phyloP scores from a whole-genome alignment of 1,139 yeast genomes.

The Wickerhamomyces sp. region DNA sequence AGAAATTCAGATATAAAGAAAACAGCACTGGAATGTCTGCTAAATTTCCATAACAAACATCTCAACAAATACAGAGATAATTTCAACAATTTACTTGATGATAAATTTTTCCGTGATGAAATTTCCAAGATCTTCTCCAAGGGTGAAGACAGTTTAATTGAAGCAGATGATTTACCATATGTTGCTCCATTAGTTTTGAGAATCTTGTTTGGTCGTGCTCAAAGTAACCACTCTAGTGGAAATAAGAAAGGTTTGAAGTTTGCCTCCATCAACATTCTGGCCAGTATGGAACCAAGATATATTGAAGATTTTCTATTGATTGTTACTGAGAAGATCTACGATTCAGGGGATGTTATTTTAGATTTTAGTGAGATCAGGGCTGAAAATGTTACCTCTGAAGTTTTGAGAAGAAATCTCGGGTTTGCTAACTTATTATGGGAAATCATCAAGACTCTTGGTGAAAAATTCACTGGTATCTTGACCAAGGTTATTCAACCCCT shows the following conservation, averaged over 20 bases:
- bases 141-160: slow-evolving; percentile 50
- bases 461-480: slow-evolving; percentile 43
- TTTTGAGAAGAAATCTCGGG: slow-evolving; percentile 59
- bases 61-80: slow-evolving; percentile 69
- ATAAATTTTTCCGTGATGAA: slow-evolving; percentile 81
- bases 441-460: slow-evolving; percentile 58
- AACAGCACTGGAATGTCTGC: slow-evolving; percentile 65
- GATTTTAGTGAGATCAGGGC: slow-evolving; percentile 22
- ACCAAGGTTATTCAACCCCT: slow-evolving; percentile 15
- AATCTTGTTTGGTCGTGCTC: slow-evolving; percentile 84
- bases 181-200: slow-evolving; percentile 74
- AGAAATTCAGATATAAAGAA: slow-evolving; percentile 62
- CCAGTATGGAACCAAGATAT: slow-evolving; percentile 51
- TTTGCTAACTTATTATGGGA: slow-evolving; percentile 66
- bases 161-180: slow-evolving; percentile 49
- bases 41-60: slow-evolving; percentile 56
- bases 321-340: slow-evolving; percentile 53
- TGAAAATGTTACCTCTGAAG: slow-evolving; percentile 17
- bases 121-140: slow-evolving; percentile 55
- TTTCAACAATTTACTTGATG: slow-evolving; percentile 72
- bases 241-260: slow-evolving; percentile 68
- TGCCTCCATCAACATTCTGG: slow-evolving; percentile 71
- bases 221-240: slow-evolving; percentile 52
- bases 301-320: slow-evolving; percentile 56
- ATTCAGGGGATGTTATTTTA: slow-evolving; percentile 25